Evolutionary conservation across 169 alveolate genomes (phyloP), one percentile per base, ranked within the genome.

Genomic region (Plasmodium billcollinsi): DNA sequence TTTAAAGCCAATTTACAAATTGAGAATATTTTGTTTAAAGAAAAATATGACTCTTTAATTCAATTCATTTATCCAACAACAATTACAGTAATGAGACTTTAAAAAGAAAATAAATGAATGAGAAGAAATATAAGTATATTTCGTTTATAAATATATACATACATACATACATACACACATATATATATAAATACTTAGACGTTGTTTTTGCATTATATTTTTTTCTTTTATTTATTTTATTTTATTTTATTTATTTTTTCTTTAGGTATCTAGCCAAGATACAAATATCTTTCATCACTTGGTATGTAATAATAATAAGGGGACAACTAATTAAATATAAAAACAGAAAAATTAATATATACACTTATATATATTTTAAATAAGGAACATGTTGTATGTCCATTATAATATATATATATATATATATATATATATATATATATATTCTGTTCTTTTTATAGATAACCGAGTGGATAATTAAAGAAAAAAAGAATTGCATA

Each of bases 401-500:
- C 43, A 33, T 5, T 4, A 33, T 52, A 52, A 52, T 52, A 50
- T 50, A 50, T 14, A 14, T 50, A 50, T 11, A 11, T 50, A 11
- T 49, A 49, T 49, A 49, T 15, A 20, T 21, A 26, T 49, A 29
- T 6, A n/a, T n/a, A 43, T 29, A 12, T 69, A 29, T 9, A 29
- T 15, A 15, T 33, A 7, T 45, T 15, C 29, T 56, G 11, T 24
- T 56, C 33, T 15, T 20, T 73, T 52, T 54, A 8, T 54, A 80
- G 90, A 66, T 58, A 43, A 80, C 90, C 0, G 83, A 67, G 58
- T 80, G 90, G 90, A 45, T 29, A 2, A 67, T 80, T 15, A 72
- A 66, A 26, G 76, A 80, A 15, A 80, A 80, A 67, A 14, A 54
- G 14, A 47, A 45, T 14, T 80, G 80, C 72, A 54, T 80, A 58